These are phyloP conservation scores for Sclerotinia subarctica DNA, from an alignment of 2,329 filamentous ascomycete species.

Conservation along the genomic window DNA sequence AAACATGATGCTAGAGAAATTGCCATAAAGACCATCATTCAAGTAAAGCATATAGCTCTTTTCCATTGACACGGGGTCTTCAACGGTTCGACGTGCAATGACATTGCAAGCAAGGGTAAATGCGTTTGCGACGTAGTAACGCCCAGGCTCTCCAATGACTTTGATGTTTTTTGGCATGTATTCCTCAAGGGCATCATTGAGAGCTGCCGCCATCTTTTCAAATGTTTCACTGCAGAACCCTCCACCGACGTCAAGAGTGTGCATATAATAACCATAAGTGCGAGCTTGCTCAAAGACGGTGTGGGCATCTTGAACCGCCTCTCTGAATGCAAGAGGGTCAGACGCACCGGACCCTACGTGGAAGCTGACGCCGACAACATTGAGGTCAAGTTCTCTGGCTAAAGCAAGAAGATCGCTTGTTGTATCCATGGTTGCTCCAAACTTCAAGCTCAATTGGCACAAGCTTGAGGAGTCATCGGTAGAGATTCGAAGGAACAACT, in stretches of 20 bases:
- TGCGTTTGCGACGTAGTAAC: constrained; percentile 90
- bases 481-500: constrained; percentile 90
- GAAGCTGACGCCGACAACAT: constrained; percentile 94
- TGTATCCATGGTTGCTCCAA: constrained; percentile 83
- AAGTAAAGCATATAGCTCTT: constrained; percentile 94
- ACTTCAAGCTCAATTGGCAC: constrained; percentile 95
- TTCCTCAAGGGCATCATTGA: constrained; percentile 76
- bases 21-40: constrained; percentile 97
- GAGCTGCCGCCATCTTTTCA: constrained; percentile 79
- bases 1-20: constrained; percentile 99
- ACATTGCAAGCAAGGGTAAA: constrained; percentile 95
- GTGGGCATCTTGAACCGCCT: constrained; percentile 86
- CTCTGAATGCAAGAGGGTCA: constrained; percentile 86
- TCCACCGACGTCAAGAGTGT: constrained; percentile 89
- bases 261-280: constrained; percentile 72
- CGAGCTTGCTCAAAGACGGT: constrained; percentile 82
- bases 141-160: constrained; percentile 92
- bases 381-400: constrained; percentile 78
- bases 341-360: constrained; percentile 96
- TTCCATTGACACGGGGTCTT: constrained; percentile 61
- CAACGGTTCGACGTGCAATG: constrained; percentile 88
- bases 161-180: constrained; percentile 78
- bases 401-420: constrained; percentile 73
- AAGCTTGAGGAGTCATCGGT: constrained; percentile 94
- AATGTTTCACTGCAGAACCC: constrained; percentile 91